A percentile compares a stretch with the other conserved stretches of the same genome.
phyloP scores from a whole-genome alignment of 352 stramenopile species.

The Aphanomyces cochlioides region DNA sequence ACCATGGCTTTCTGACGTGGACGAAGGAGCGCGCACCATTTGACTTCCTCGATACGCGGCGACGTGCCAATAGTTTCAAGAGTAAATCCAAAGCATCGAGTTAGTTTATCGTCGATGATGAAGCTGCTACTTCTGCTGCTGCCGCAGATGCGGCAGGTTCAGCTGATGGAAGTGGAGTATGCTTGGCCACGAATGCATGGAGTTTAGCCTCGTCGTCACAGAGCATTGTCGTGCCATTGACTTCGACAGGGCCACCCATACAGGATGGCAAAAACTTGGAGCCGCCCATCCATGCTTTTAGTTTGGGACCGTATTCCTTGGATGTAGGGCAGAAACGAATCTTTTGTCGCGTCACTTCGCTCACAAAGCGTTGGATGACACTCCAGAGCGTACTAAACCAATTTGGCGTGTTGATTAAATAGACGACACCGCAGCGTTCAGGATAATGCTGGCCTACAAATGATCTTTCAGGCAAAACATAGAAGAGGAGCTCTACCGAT shows the following conservation, averaged over 20 bases:
- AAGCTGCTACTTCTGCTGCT: no score
- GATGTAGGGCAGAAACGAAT: conserved; percentile 25
- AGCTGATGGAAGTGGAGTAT: neutral
- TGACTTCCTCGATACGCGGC: neutral
- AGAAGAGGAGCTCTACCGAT: conserved; percentile 9
- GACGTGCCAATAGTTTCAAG: neutral
- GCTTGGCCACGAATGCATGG: neutral
- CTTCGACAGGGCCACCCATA: conserved; percentile 8
- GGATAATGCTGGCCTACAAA: conserved; percentile 30
- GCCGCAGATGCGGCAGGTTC: no score
- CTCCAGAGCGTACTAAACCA: conserved; percentile 29
- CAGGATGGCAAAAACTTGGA: neutral
- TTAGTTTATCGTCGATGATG: neutral
- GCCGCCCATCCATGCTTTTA: conserved; percentile 23
- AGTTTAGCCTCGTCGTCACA: conserved; percentile 23
- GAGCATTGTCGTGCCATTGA: conserved; percentile 12
- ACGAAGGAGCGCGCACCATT: neutral
- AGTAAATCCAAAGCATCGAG: neutral
- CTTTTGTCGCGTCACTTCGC: conserved; percentile 29
- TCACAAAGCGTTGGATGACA: conserved; percentile 29
- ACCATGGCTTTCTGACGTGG: neutral
- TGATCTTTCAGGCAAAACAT: neutral
- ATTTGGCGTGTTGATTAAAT: conserved; percentile 28
- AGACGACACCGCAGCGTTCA: conserved; percentile 26
- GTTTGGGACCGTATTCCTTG: conserved; percentile 19